Conservation (phyloP, 805 yeast species). For the Hermanozyma aechmeae region DNA sequence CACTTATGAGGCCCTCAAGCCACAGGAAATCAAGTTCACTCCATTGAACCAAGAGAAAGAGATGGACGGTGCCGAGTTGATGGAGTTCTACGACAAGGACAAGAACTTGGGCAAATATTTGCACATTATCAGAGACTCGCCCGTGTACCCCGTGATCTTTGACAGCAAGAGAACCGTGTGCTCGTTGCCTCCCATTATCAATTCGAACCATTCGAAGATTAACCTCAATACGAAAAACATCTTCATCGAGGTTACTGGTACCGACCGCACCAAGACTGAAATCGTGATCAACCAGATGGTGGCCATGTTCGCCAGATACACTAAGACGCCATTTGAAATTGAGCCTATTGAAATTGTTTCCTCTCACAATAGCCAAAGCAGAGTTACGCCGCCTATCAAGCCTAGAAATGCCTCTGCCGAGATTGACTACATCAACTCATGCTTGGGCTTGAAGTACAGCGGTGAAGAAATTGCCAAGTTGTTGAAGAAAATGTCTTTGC, state of each 20-base stretch:
- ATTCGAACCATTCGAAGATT: slow-evolving; percentile 85
- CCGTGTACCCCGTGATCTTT: slow-evolving; percentile 82
- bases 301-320: slow-evolving; percentile 92
- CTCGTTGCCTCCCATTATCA: slow-evolving; percentile 95
- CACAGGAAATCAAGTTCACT: slow-evolving; percentile 61
- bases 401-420: slow-evolving; percentile 69
- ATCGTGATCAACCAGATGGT: slow-evolving; percentile 86
- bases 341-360: slow-evolving; percentile 87
- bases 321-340: slow-evolving; percentile 69
- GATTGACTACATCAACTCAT: slow-evolving; percentile 78
- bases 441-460: slow-evolving; percentile 73
- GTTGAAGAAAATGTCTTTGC: slow-evolving; percentile 73
- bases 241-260: slow-evolving; percentile 89
- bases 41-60: slow-evolving; percentile 66
- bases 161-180: slow-evolving; percentile 72
- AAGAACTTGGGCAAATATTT: slow-evolving; percentile 83
- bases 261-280: slow-evolving; percentile 90
- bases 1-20: slow-evolving; percentile 77
- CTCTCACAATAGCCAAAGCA: slow-evolving; percentile 66
- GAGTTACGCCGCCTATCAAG: slow-evolving; percentile 65
- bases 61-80: slow-evolving; percentile 67
- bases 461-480: slow-evolving; percentile 60
- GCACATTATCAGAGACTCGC: slow-evolving; percentile 79
- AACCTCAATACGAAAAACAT: slow-evolving; percentile 77
- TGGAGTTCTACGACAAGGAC: slow-evolving; percentile 87